Base-by-base conservation (phyloP, 768 basidiomycete genomes). In the Coprinellus aureogranulatus region DNA sequence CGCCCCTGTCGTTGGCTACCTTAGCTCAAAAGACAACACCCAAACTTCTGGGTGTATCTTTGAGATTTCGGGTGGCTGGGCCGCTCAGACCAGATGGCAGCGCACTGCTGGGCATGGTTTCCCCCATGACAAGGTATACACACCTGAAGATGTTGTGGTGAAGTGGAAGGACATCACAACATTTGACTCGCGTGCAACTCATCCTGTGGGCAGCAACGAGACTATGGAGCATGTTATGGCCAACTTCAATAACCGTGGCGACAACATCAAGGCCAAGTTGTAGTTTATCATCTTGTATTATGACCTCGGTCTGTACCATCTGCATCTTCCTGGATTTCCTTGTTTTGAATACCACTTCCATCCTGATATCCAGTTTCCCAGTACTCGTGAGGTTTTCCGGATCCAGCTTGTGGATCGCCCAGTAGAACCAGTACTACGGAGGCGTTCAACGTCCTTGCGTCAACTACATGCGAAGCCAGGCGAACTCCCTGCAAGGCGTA, bases 11-110 rank as follows among this genome's bases (percentile, higher is more conserved):
- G 94, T 97, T 26, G 95, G 94, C 6, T 98, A 89, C 68, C 81
- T 99, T 30, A 87, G 83, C 3, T 93, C 91, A 67, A 83, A 86
- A 71, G 89, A 86, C 54, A 95, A 96, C 64, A 77, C 79, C 18
- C 81, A 86, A 37, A 86, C 85, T 8, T 83, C 87, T 12, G 90
- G 91, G 8, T 75, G 77, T 4, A 68, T 99, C 50, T 95, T 95
- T 70, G 95, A 98, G 70, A 82, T 94, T 40, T 81, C 81, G 14
- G 94, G 90, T 23, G 97, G 96, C 0, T 98, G 94, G 91, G 89
- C 89, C 3, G 92, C 92, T 1, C 86, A 94, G 70, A 88, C 90
- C 30, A 81, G 96, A 57, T 99, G 96, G 95, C 90, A 98, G 70
- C 85, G 93, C 14, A 78, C 92, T 9, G 89, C 88, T 1, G 97